A percentile compares a stretch with the other conserved stretches of the same genome.
Evolutionary conservation across 164 flowering plant species (phyloP).

Genomic region (Annona squamosa): DNA sequence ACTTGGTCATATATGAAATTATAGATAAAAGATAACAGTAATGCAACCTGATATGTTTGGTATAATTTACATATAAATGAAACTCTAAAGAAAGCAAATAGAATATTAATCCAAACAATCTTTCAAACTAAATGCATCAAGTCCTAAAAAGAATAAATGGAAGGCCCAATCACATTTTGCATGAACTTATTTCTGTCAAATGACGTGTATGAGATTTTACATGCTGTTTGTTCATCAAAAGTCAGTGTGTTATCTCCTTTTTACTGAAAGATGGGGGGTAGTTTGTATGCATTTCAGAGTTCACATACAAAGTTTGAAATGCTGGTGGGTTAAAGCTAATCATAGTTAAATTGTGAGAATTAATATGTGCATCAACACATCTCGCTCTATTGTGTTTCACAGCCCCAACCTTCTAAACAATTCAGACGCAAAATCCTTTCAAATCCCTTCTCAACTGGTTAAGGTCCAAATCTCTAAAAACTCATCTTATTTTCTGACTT

Average conservation of each 20-base stretch:
- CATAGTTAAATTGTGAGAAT: neutral
- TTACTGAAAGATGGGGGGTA: neutral
- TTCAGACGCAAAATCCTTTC: neutral
- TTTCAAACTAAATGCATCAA: too few relatives aligned
- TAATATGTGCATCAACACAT: neutral
- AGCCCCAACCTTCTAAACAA: neutral
- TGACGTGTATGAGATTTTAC: neutral
- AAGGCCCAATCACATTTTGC: too few relatives aligned
- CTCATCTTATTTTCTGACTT: neutral
- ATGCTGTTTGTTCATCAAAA: neutral
- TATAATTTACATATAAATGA: too few relatives aligned
- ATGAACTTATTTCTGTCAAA: too few relatives aligned
- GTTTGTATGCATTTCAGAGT: neutral
- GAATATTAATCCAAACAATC: too few relatives aligned
- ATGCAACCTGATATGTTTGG: too few relatives aligned
- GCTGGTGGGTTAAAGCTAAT: neutral
- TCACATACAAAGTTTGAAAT: neutral
- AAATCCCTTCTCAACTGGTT: neutral
- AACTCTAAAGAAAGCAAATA: too few relatives aligned
- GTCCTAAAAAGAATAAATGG: too few relatives aligned
- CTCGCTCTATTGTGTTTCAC: neutral
- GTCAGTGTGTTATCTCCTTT: neutral
- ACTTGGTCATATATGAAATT: too few relatives aligned
- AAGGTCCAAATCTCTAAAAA: too few relatives aligned
- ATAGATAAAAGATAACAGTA: too few relatives aligned